Evolutionary conservation across 2,329 filamentous ascomycete genomes (phyloP), one percentile per base, ranked within the genome.

Genomic region (Raffaelea arxii): DNA sequence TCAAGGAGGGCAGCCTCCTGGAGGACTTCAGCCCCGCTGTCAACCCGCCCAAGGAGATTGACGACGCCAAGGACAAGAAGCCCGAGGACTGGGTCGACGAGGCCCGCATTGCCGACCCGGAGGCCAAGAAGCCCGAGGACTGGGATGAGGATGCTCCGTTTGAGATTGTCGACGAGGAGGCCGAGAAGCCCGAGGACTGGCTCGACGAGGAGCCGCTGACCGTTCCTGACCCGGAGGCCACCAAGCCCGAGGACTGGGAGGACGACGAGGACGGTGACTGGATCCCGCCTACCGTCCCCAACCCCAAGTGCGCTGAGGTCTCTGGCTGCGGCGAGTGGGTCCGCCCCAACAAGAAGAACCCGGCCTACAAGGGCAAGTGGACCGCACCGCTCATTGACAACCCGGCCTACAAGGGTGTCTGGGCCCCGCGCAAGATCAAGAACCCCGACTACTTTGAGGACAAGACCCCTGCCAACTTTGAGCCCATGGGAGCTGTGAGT

Each of bases 191-290:
- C 43, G 90, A 87, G 56, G 92, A 97, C 71, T 98, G 92, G 92
- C 83, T 98, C 52, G 91, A 89, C 66, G 74, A 89, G 53, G 92
- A 97, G 74, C 79, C 90, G 54, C 70, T 77, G 53, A 85, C 79
- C 55, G 74, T 97, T 51, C 78, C 90, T 48, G 92, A 98, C 72
- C 92, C 92, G 47, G 89, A 95, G 72, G 89, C 91, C 44, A 76
- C 86, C 74, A 98, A 97, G 84, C 92, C 92, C 53, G 90, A 95
- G 71, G 92, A 97, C 65, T 98, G 92, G 92, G 91, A 96, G 71
- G 91, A 98, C 50, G 92, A 98, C 74, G 92, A 98, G 74, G 92
- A 98, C 66, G 92, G 92, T 67, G 92, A 98, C 74, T 98, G 90
- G 89, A 68, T 94, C 56, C 72, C 90, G 44, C 92, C 91, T 49